Evolutionary conservation across 2,329 filamentous ascomycete genomes (phyloP).

Genomic region (Penicillium oxalicum): DNA sequence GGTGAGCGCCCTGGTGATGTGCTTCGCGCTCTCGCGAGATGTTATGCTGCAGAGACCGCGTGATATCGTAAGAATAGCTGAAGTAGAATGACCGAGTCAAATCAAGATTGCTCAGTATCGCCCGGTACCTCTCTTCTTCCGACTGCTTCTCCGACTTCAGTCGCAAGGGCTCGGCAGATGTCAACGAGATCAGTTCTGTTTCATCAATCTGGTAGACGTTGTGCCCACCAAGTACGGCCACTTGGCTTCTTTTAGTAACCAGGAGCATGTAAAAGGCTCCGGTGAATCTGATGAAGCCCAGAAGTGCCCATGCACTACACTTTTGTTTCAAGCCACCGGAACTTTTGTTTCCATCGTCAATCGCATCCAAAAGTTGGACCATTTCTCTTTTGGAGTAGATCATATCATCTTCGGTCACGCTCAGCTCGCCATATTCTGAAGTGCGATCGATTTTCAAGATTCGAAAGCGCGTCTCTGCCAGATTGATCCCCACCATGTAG

Average conservation of each 20-base stretch:
- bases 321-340: slow-evolving; percentile 85
- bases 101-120: slow-evolving; percentile 86
- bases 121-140: slow-evolving; percentile 82
- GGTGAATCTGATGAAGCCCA: slow-evolving; percentile 95
- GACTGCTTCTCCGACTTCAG: slow-evolving; percentile 76
- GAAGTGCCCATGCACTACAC: slow-evolving; percentile 84
- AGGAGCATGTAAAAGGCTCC: slow-evolving; percentile 95
- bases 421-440: slow-evolving; percentile 69
- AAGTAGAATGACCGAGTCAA: slow-evolving; percentile 92
- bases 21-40: slow-evolving; percentile 72
- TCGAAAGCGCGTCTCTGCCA: slow-evolving; percentile 80
- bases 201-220: slow-evolving; percentile 93
- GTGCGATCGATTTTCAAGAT: slow-evolving; percentile 94
- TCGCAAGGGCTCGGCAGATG: slow-evolving; percentile 59
- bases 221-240: slow-evolving; percentile 92
- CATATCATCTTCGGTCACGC: slow-evolving; percentile 87
- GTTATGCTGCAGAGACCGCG: slow-evolving; percentile 84
- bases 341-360: slow-evolving; percentile 88
- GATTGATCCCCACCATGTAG: slow-evolving; percentile 89
- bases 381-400: slow-evolving; percentile 90
- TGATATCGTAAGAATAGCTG: slow-evolving; percentile 97
- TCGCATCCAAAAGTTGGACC: slow-evolving; percentile 84
- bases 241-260: slow-evolving; percentile 91
- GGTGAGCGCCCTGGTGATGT: slow-evolving; percentile 58
- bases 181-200: slow-evolving; percentile 84